These are phyloP conservation scores for Chytridium lagenaria DNA, from an alignment of 371 early-diverging fungal species.

Conservation along the genomic window DNA sequence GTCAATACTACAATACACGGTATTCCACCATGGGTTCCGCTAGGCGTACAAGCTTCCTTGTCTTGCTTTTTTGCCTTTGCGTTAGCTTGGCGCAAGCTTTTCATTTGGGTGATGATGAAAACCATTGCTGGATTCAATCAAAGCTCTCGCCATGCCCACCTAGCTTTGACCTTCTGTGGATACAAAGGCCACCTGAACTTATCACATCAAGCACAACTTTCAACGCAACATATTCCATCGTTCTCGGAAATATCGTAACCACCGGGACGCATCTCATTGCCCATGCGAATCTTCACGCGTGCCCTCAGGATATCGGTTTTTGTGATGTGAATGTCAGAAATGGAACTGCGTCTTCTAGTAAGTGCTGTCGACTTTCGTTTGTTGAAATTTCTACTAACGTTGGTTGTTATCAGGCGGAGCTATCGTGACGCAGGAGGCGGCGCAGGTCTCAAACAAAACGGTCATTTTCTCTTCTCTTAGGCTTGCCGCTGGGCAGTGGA, in stretches of 20 bases:
- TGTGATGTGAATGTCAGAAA: slow-evolving; percentile 5
- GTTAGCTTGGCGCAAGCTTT: background rate
- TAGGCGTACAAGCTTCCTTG: background rate
- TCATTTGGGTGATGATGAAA: slow-evolving; percentile 1
- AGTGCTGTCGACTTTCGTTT: too few species aligned
- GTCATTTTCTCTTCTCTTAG: background rate
- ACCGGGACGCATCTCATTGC: background rate
- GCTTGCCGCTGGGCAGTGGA: background rate
- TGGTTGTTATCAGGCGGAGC: too few species aligned
- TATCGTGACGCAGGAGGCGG: slow-evolving; percentile 7
- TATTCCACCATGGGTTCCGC: background rate
- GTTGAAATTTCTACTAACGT: background rate
- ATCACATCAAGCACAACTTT: background rate
- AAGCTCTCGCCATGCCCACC: background rate
- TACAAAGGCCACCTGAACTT: background rate
- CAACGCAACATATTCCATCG: background rate
- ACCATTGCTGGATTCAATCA: background rate
- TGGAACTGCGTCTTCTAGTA: background rate
- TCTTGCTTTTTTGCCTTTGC: background rate
- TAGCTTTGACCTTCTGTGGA: slow-evolving; percentile 11
- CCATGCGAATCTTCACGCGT: background rate
- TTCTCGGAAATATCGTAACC: background rate
- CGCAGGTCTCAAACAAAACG: slow-evolving; percentile 2
- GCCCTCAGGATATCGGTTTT: slow-evolving; percentile 2
- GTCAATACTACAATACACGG: background rate